A percentile compares a stretch with the other conserved stretches of the same genome.
These are phyloP conservation scores for Talaromyces sp. DNA, from an alignment of 2,329 filamentous ascomycete genomes.

Conservation along the genomic window DNA sequence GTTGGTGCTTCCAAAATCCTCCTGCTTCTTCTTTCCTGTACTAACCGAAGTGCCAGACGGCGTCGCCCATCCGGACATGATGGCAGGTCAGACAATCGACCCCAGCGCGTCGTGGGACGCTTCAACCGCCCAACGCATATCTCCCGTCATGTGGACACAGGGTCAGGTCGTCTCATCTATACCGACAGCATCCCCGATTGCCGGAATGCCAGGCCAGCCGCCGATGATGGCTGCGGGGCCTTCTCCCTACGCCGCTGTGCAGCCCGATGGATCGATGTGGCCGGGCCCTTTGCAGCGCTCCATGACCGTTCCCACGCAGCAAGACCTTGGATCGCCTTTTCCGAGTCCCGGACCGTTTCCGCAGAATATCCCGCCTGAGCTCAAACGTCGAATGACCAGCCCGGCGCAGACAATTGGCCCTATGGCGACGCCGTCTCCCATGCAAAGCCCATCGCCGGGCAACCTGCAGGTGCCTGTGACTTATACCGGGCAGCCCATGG, in stretches of 20 bases:
- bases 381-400: conserved; percentile 33
- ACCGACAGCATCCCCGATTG: conserved; percentile 23
- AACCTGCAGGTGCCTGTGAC: conserved; percentile 23
- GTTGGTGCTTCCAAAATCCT: conserved; percentile 17
- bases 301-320: conserved; percentile 8
- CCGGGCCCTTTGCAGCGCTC: conserved; percentile 28
- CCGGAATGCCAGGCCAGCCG: conserved; percentile 25
- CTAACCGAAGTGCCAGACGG: conserved; percentile 18
- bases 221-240: conserved; percentile 23
- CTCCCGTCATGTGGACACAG: conserved; percentile 25
- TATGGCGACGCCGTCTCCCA: conserved; percentile 10
- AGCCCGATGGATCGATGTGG: conserved; percentile 33
- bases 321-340: conserved; percentile 17
- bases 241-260: conserved; percentile 19
- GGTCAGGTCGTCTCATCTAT: conserved; percentile 19
- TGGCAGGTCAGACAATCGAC: conserved; percentile 26
- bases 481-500: conserved; percentile 15
- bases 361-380: conserved; percentile 24
- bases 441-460: conserved; percentile 18
- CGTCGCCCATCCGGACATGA: conserved; percentile 23
- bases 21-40: background rate
- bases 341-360: conserved; percentile 21
- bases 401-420: conserved; percentile 22
- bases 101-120: conserved; percentile 31
- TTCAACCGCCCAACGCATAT: conserved; percentile 24